These are phyloP conservation scores for Diaporthe australafricana DNA, from an alignment of 2,329 filamentous ascomycete genomes.

Conservation along the genomic window DNA sequence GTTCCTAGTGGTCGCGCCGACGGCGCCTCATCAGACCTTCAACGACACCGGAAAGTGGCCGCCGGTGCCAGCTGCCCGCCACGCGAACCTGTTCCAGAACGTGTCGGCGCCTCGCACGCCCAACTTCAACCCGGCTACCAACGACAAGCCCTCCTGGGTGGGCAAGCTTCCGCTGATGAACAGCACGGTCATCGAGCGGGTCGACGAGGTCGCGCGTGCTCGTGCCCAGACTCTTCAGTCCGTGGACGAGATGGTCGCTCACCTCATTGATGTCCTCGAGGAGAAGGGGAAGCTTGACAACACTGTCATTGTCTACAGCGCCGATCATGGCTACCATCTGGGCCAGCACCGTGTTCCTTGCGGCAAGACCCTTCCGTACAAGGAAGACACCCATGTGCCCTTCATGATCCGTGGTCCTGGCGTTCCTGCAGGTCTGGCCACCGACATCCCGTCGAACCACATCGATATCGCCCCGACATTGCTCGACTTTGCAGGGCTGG, in stretches of 20 bases:
- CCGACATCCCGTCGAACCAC: conserved; percentile 67
- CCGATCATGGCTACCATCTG: conserved; percentile 37
- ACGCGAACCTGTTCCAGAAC: conserved; percentile 71
- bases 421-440: conserved; percentile 54
- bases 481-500: conserved; percentile 56
- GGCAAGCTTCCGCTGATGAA: conserved; percentile 36
- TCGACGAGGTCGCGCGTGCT: conserved; percentile 55
- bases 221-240: conserved; percentile 56
- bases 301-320: conserved; percentile 36
- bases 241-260: conserved; percentile 57
- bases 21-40: conserved; percentile 73
- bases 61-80: conserved; percentile 69
- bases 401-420: conserved; percentile 70
- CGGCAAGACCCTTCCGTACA: conserved; percentile 66
- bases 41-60: conserved; percentile 45
- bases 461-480: conserved; percentile 73
- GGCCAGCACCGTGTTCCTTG: conserved; percentile 35
- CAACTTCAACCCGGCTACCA: conserved; percentile 70
- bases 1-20: conserved; percentile 74
- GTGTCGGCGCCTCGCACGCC: conserved; percentile 69
- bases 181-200: conserved; percentile 27
- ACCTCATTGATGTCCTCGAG: conserved; percentile 46
- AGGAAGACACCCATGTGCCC: conserved; percentile 70
- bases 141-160: conserved; percentile 52
- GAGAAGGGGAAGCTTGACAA: conserved; percentile 36